phyloP scores from a whole-genome alignment of 108 stramenopile genomes.

The Pseudonitzschia pungens region DNA sequence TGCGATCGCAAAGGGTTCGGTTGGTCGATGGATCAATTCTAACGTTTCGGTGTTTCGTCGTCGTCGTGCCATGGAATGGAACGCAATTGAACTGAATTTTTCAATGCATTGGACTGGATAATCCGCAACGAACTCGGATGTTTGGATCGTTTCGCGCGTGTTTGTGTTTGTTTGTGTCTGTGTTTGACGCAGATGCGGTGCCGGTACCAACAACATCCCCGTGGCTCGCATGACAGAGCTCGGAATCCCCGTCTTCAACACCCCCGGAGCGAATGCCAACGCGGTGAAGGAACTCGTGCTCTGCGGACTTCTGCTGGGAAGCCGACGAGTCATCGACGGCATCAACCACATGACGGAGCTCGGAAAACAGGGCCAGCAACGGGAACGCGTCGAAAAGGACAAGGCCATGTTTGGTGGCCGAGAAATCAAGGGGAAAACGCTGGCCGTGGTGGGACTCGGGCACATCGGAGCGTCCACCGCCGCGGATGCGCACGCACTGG shows the following conservation, averaged over 20 bases:
- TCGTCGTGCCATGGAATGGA: neutral
- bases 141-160: neutral
- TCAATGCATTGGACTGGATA: neutral
- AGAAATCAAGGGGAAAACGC: conserved; percentile 80
- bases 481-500: conserved; percentile 59
- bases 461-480: conserved; percentile 83
- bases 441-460: conserved; percentile 83
- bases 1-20: no score
- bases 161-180: no score
- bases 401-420: conserved; percentile 78
- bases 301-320: conserved; percentile 61
- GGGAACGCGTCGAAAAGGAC: conserved; percentile 75
- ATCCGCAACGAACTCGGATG: neutral
- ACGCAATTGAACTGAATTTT: neutral
- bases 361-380: conserved; percentile 54
- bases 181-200: conserved; percentile 49
- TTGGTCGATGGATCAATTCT: no score
- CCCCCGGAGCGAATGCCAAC: conserved; percentile 87
- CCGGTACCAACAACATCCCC: conserved; percentile 76
- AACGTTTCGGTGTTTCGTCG: neutral
- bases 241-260: conserved; percentile 88
- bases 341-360: conserved; percentile 66
- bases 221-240: conserved; percentile 75
- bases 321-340: conserved; percentile 68
- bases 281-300: conserved; percentile 82